Percentiles rank a stretch among this genome's conserved stretches.
Conservation (phyloP, 2,329 filamentous ascomycete genomes). For the Paracamarosporium sp. region DNA sequence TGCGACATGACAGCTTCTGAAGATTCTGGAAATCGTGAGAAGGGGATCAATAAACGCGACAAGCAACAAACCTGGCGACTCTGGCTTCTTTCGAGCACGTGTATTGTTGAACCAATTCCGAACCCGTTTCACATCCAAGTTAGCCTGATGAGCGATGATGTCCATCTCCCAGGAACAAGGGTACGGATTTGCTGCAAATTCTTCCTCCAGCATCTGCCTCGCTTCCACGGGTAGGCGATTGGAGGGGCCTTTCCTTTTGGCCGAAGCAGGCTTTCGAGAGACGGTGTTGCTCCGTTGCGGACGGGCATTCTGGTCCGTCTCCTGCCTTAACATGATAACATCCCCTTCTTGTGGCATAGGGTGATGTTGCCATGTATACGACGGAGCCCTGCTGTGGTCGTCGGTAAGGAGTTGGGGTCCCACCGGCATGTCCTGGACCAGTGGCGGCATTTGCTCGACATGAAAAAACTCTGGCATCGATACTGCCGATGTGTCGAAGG, state of each 20-base stretch:
- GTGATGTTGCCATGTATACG: neutral
- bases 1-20: constrained; percentile 2
- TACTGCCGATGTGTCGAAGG: neutral
- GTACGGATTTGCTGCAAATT: constrained; percentile 44
- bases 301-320: neutral
- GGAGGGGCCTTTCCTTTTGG: constrained; percentile 40
- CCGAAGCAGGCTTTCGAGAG: constrained; percentile 39
- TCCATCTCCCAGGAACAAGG: constrained; percentile 45
- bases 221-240: constrained; percentile 39
- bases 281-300: constrained; percentile 11
- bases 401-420: neutral
- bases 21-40: constrained; percentile 14
- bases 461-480: neutral
- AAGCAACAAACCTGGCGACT: constrained; percentile 22
- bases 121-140: constrained; percentile 44
- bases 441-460: neutral
- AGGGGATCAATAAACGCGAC: no score
- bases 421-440: neutral
- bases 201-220: constrained; percentile 42
- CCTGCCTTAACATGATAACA: neutral
- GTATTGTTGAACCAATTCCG: constrained; percentile 47
- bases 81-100: constrained; percentile 37
- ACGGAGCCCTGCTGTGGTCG: neutral
- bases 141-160: constrained; percentile 44
- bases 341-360: constrained; percentile 7